These are phyloP conservation scores for Colletotrichum siamense DNA, from an alignment of 2,329 filamentous ascomycete species.

Conservation along the genomic window DNA sequence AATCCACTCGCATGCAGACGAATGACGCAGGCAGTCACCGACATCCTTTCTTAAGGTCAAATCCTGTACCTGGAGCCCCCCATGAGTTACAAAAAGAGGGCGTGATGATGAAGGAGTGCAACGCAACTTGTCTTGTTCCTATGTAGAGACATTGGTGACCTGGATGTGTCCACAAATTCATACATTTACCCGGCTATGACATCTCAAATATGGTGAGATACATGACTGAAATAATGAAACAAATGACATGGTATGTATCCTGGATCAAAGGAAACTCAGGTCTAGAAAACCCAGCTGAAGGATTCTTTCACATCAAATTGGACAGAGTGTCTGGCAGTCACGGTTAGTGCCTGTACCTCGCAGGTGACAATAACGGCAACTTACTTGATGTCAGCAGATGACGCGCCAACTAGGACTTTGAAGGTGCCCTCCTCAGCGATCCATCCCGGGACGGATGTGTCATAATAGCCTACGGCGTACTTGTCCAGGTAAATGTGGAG, in stretches of 20 bases:
- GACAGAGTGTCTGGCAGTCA: constrained; percentile 29
- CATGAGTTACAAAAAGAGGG: not conserved
- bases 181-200: not conserved
- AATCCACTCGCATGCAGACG: not conserved
- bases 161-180: not conserved
- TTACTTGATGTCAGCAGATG: constrained; percentile 61
- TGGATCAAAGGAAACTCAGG: not conserved
- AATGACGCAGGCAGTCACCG: not conserved
- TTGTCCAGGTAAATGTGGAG: constrained; percentile 52
- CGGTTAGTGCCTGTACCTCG: not conserved
- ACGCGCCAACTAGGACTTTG: constrained; percentile 65
- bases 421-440: constrained; percentile 71
- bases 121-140: not conserved
- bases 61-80: not conserved
- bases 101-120: not conserved
- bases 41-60: not conserved
- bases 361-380: not conserved
- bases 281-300: constrained; percentile 69
- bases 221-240: not conserved
- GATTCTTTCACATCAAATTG: constrained; percentile 66
- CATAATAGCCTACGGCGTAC: constrained; percentile 66
- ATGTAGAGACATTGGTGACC: not conserved
- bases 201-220: not conserved
- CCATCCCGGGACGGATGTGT: constrained; percentile 64
- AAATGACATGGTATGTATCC: not conserved